phyloP scores from a whole-genome alignment of 2,329 filamentous ascomycete genomes.

The Corynespora cassiicola region DNA sequence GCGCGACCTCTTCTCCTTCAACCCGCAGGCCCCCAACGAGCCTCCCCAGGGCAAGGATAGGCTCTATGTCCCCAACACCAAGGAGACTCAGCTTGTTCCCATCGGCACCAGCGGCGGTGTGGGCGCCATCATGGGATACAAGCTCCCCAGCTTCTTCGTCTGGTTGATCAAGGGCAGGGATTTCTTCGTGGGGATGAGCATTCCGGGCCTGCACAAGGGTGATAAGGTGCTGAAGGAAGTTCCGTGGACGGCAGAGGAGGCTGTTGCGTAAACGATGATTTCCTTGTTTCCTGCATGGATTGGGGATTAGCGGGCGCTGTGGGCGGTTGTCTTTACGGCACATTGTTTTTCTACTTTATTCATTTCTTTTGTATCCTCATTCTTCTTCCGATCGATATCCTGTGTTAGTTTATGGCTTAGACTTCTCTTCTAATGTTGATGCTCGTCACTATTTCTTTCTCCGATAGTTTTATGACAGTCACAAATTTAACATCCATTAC shows the following conservation, averaged over 20 bases:
- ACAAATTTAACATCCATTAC: too few species aligned
- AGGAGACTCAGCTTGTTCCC: slow-evolving; percentile 37
- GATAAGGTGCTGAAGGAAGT: slow-evolving; percentile 31
- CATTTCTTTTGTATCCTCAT: too few species aligned
- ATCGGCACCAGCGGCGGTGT: slow-evolving; percentile 42
- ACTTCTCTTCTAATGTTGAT: too few species aligned
- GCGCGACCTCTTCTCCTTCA: slow-evolving; percentile 50
- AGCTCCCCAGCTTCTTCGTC: slow-evolving; percentile 46
- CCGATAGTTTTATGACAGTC: too few species aligned
- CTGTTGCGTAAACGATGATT: slow-evolving; percentile 13
- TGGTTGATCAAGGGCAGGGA: slow-evolving; percentile 51
- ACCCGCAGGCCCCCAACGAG: slow-evolving; percentile 18
- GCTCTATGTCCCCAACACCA: slow-evolving; percentile 5
- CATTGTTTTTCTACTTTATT: too few species aligned
- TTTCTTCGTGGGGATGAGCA: slow-evolving; percentile 39
- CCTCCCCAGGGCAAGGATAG: slow-evolving; percentile 34
- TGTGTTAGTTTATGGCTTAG: too few species aligned
- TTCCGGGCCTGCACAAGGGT: slow-evolving; percentile 17
- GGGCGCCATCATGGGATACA: slow-evolving; percentile 46
- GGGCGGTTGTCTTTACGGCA: too few species aligned
- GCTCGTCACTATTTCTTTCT: too few species aligned
- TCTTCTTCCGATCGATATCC: too few species aligned
- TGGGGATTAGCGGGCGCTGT: too few species aligned
- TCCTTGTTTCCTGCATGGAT: too few species aligned
- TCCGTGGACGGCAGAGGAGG: slow-evolving; percentile 32